Evolutionary conservation across 1,139 yeast genomes (phyloP), one percentile per base, ranked within the genome.

Genomic region (Scheffersomyces segobiensis): DNA sequence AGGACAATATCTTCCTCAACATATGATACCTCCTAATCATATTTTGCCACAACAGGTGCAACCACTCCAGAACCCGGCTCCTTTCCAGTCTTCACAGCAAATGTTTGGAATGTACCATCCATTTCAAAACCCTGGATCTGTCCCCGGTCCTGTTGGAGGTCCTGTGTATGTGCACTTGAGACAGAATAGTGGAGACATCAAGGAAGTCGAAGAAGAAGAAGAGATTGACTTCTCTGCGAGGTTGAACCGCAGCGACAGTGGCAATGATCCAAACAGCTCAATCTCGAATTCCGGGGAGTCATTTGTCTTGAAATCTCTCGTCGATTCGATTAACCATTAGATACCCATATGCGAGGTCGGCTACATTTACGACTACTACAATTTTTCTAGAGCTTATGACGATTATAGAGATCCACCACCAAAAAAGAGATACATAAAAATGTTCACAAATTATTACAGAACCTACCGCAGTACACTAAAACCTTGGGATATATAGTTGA

Each of bases 231-330:
- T 39, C 6, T 42, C 52, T 24, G 19, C 26, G 18, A 21, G 54
- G 49, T 20, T 49, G 21, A 47, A 50, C 22, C 18, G 46, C 46
- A n/a, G 18, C 20, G 50, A 21, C 51, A 10, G 62, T 52, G 19
- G 60, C 21, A 50, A 58, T 24, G 24, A 48, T n/a, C 24, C 50
- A 17, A 48, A 17, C 20, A n/a, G 50, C 17, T 21, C 26, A 21
- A 48, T 20, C 26, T 20, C 50, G n/a, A 48, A 24, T 24, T 48
- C 50, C 24, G 74, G 72, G 24, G 81, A 77, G 59, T 71, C 72
- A 56, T 74, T 75, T 63, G 79, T 80, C 58, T 69, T 79, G 63
- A 75, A 78, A 63, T 76, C 81, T 26, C 74, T 80, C 62, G 83
- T 79, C 56, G 82, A 80, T 61, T 79, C 81, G 46, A 77, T 80